Evolutionary conservation across 441 rosid genomes (phyloP).

Genomic region (Omphalea diandra): DNA sequence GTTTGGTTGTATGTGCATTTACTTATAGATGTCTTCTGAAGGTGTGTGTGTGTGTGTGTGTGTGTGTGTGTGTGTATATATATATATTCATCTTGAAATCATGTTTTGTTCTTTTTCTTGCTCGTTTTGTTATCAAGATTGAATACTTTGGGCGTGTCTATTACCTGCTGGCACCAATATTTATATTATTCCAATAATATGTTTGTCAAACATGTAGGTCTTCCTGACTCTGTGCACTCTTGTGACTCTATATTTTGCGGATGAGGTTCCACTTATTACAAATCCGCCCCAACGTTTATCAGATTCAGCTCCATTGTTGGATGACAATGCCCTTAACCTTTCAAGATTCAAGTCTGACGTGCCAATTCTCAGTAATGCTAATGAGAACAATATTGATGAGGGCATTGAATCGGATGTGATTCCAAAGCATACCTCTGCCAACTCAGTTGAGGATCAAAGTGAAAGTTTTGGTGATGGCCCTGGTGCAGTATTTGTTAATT

Average conservation of each 20-base stretch:
- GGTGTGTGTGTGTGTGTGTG: no score
- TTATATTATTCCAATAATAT: not conserved
- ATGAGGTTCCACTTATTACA: conserved; percentile 68
- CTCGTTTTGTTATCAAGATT: not conserved
- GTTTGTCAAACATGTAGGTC: conserved; percentile 48
- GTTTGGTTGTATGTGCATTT: not conserved
- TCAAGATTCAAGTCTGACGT: conserved; percentile 42
- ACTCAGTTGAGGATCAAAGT: conserved; percentile 44
- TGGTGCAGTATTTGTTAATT: conserved; percentile 86
- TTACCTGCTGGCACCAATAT: not conserved
- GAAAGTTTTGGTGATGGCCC: conserved; percentile 68
- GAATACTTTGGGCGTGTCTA: not conserved
- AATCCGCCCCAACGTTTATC: conserved; percentile 40
- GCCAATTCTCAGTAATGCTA: conserved; percentile 28
- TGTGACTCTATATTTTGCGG: conserved; percentile 82
- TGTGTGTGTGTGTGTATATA: no score
- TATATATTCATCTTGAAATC: not conserved
- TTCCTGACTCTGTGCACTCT: conserved; percentile 80
- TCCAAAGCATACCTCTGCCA: conserved; percentile 26
- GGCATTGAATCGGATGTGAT: conserved; percentile 36
- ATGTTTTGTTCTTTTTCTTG: not conserved
- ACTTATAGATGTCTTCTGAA: not conserved
- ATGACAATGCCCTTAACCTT: conserved; percentile 50
- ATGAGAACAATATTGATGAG: conserved; percentile 35
- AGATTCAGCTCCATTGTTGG: conserved; percentile 83